phyloP scores from a whole-genome alignment of 305 asterid genomes.

The Fraxinus xanthoxyloides region DNA sequence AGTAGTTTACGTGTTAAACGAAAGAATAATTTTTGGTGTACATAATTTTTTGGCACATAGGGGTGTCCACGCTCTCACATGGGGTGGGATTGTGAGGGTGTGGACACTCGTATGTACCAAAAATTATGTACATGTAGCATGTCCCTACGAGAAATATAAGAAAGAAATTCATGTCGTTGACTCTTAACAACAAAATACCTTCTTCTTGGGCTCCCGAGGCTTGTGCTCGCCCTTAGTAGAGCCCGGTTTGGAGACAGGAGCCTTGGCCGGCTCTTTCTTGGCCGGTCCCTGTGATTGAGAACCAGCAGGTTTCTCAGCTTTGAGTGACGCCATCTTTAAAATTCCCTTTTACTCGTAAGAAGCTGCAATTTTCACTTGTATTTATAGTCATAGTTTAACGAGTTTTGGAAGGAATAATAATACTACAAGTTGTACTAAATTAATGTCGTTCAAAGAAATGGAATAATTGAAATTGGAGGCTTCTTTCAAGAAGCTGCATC shows the following conservation, averaged over 20 bases:
- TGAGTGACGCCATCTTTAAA: background rate
- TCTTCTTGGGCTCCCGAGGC: background rate
- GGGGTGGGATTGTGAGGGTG: too few relatives aligned
- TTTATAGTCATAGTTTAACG: background rate
- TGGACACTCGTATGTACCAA: too few relatives aligned
- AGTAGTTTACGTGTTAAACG: background rate
- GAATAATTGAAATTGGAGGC: background rate
- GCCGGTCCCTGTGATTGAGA: background rate
- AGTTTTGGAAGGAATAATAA: background rate
- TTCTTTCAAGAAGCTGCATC: background rate
- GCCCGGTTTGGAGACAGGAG: background rate
- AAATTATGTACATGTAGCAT: background rate
- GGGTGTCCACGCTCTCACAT: too few relatives aligned
- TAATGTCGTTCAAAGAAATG: background rate
- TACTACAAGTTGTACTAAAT: background rate
- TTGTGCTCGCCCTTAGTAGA: background rate
- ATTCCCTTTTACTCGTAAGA: background rate
- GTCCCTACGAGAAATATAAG: background rate
- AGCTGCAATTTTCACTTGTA: background rate
- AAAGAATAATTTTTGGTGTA: too few relatives aligned
- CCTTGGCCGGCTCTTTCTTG: constrained; percentile 1
- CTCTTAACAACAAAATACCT: background rate
- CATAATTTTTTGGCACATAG: too few relatives aligned
- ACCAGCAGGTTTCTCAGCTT: background rate
- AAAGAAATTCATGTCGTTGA: background rate